Conservation (phyloP, 225 moss, liverwort and hornwort genomes). For the Bryum argenteum region DNA sequence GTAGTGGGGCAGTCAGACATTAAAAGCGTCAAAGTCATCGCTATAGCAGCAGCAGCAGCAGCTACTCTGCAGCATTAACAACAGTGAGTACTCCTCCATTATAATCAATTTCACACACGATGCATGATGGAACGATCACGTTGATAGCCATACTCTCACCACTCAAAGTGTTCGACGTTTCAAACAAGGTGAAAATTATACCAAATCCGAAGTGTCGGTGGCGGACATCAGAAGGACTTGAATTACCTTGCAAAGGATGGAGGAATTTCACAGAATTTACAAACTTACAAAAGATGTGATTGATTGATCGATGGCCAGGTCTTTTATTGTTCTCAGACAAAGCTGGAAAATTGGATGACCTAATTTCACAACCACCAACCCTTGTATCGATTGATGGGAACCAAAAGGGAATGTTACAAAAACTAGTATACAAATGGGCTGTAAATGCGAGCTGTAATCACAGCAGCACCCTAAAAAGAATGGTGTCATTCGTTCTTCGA, state of each 20-base stretch:
- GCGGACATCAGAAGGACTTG: neutral
- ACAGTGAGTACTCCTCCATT: neutral
- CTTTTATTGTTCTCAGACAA: conserved; percentile 49
- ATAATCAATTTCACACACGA: conserved; percentile 8
- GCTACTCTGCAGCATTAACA: neutral
- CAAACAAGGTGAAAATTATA: neutral
- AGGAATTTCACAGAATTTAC: too few species aligned
- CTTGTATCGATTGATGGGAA: conserved; percentile 33
- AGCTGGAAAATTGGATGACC: conserved; percentile 50
- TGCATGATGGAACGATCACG: neutral
- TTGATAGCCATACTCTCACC: neutral
- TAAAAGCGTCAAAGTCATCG: conserved; percentile 44
- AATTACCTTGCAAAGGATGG: too few species aligned
- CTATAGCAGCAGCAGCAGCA: neutral
- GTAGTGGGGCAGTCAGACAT: conserved; percentile 34
- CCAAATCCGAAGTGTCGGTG: neutral
- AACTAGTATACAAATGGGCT: conserved; percentile 44
- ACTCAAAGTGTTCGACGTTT: neutral
- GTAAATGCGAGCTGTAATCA: conserved; percentile 56
- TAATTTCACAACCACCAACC: conserved; percentile 33
- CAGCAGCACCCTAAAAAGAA: conserved; percentile 61
- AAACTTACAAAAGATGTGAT: neutral
- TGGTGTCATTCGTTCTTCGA: conserved; percentile 63
- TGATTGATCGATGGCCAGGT: conserved; percentile 14
- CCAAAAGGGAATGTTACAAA: neutral